Conservation (phyloP, 2,329 filamentous ascomycete species). For the Colletotrichum phormii region DNA sequence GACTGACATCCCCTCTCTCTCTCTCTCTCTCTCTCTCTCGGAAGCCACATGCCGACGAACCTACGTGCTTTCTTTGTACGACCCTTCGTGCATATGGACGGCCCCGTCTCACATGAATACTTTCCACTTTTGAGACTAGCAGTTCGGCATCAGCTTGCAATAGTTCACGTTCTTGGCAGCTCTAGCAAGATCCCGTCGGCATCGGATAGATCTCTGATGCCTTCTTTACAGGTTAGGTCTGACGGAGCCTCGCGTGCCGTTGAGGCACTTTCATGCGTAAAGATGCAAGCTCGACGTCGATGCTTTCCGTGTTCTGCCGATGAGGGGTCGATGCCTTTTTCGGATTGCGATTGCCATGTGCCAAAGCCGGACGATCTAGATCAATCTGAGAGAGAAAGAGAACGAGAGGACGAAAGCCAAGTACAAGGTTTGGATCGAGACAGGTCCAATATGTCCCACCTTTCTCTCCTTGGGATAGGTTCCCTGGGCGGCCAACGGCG, state of each 20-base stretch:
- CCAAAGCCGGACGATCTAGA: neutral
- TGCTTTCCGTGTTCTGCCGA: constrained; percentile 22
- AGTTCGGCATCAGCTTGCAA: neutral
- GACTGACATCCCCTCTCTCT: constrained; percentile 26
- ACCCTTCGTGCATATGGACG: constrained; percentile 19
- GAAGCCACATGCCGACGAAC: constrained; percentile 27
- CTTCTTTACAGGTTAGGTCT: neutral
- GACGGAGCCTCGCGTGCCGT: neutral
- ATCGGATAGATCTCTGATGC: neutral
- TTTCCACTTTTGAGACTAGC: neutral
- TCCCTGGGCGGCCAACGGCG: no score
- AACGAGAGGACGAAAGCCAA: neutral
- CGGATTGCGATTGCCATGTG: constrained; percentile 3
- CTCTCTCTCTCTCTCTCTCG: neutral
- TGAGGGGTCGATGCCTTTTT: constrained; percentile 11
- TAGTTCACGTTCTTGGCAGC: neutral
- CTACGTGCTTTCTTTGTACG: constrained; percentile 8
- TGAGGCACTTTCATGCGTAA: neutral
- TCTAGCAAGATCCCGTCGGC: neutral
- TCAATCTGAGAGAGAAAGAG: neutral
- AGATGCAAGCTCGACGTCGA: constrained; percentile 8
- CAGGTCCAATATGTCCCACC: neutral
- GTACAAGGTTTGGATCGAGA: neutral
- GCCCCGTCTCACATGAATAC: constrained; percentile 12
- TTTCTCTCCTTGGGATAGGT: neutral